Evolutionary conservation across 495 filamentous ascomycete species (phyloP).

Genomic region (Sporormia fimetaria): DNA sequence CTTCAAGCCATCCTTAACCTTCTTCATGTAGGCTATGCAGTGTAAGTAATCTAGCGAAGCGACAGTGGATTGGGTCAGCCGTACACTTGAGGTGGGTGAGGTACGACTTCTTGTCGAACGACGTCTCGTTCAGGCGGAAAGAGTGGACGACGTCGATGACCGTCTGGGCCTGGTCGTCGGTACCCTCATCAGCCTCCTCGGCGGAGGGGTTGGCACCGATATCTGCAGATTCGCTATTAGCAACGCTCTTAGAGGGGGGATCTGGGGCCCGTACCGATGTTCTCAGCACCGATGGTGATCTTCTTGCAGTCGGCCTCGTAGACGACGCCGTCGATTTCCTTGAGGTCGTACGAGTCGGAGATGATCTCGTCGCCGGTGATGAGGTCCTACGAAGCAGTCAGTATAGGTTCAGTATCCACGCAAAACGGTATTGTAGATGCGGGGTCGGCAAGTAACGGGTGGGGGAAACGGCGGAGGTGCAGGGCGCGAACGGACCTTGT

Average conservation of each 20-base stretch:
- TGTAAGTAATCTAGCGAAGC: background rate
- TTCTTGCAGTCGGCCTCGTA: constrained; percentile 86
- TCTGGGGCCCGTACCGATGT: constrained; percentile 49
- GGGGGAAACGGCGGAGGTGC: background rate
- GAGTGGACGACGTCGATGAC: constrained; percentile 93
- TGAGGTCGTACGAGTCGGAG: constrained; percentile 80
- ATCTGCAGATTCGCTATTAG: constrained; percentile 38
- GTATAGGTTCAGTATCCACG: no score
- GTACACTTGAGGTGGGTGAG: constrained; percentile 69
- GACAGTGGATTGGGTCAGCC: constrained; percentile 17
- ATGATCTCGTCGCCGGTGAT: constrained; percentile 88
- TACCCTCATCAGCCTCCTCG: constrained; percentile 65
- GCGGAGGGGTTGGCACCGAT: constrained; percentile 96
- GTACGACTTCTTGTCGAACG: constrained; percentile 77
- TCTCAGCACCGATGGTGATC: constrained; percentile 63
- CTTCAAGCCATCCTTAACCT: constrained; percentile 57
- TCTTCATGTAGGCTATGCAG: constrained; percentile 74
- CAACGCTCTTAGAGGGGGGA: background rate
- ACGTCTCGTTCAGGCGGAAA: constrained; percentile 71
- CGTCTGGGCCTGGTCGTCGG: constrained; percentile 56
- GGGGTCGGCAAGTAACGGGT: background rate
- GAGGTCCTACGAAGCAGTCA: constrained; percentile 54
- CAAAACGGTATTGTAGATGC: no score
- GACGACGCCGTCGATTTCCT: constrained; percentile 59
- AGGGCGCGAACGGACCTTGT: constrained; percentile 53